Conservation (phyloP, 2,329 filamentous ascomycete species). For the Tolypocladium ophioglossoides region DNA sequence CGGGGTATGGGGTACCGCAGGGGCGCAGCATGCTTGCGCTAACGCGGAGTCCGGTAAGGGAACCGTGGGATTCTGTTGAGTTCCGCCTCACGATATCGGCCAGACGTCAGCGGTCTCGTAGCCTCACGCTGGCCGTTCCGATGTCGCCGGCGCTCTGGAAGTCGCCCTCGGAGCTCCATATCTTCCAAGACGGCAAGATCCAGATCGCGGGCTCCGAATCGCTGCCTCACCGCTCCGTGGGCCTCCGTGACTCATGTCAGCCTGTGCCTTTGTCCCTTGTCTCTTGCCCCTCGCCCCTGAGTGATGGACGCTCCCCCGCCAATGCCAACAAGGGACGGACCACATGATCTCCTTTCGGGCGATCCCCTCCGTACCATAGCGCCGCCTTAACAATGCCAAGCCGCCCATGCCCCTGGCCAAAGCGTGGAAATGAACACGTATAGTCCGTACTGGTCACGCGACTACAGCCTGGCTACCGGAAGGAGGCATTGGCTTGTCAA, state of each 20-base stretch:
- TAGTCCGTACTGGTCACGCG: not conserved
- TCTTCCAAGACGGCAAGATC: too few relatives aligned
- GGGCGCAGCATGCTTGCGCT: not conserved
- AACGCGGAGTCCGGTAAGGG: not conserved
- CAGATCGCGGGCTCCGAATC: not conserved
- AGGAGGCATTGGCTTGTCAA: not conserved
- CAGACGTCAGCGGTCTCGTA: not conserved
- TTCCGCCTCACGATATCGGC: too few relatives aligned
- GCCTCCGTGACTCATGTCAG: not conserved
- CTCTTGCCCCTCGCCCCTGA: not conserved
- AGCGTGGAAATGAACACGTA: not conserved
- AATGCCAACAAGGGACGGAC: too few relatives aligned
- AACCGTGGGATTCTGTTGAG: too few relatives aligned
- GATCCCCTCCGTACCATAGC: not conserved
- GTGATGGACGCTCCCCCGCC: not conserved
- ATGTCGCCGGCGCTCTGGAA: not conserved
- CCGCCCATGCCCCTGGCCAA: not conserved
- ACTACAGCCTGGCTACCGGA: not conserved
- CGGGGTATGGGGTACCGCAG: constrained; percentile 13
- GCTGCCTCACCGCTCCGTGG: not conserved
- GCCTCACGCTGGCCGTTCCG: not conserved
- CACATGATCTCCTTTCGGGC: not conserved
- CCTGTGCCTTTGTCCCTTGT: not conserved
- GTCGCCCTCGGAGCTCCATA: not conserved
- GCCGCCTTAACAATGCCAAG: not conserved